Evolutionary conservation across 805 yeast genomes (phyloP), one percentile per base, ranked within the genome.

Genomic region (Isabelozyma heimii): DNA sequence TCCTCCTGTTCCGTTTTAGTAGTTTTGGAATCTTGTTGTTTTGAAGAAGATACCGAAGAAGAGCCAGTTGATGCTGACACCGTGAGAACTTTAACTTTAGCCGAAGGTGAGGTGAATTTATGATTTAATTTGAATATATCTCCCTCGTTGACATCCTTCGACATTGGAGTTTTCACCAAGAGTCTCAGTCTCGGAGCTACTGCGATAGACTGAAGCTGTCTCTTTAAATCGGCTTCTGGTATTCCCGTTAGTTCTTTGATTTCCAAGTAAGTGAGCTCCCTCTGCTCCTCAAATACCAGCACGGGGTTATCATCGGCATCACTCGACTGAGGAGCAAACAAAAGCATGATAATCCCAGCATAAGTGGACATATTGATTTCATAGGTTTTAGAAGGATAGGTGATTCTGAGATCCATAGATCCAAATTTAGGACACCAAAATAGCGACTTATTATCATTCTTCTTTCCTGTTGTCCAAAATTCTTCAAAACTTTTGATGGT

Each of bases 351-450:
- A 0, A 88, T 69, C n/a, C 88, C 91, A 10, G 96, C 86, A 55
- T 84, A 83, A 0, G 95, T 77, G 0, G 97, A 85, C 81, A 91
- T 77, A 52, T 83, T 87, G 40, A 91, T 78, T 49, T 88, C 91
- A 60, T 92, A 91, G 1, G 85, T 79, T 43, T 81, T 79, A 30
- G 83, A 78, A 5, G 85, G 83, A 55, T 85, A 87, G 35, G 83
- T 76, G 56, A 87, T 84, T 45, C 87, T 75, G 47, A 92, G 74
- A 58, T 91, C 97, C 50, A 89, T 84, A 5, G 89, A 82, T 5
- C 97, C 96, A 59, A 89, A 80, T 54, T 84, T 83, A 20, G 91
- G 89, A 37, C 90, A 84, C 97, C 97, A 94, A 48, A 59, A 72
- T 44, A 74, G 59, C 4, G 75, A 62, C 52, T 73, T 73, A 51